Evolutionary conservation across 306 rosid genomes (phyloP).

Genomic region (Medicago arabica): DNA sequence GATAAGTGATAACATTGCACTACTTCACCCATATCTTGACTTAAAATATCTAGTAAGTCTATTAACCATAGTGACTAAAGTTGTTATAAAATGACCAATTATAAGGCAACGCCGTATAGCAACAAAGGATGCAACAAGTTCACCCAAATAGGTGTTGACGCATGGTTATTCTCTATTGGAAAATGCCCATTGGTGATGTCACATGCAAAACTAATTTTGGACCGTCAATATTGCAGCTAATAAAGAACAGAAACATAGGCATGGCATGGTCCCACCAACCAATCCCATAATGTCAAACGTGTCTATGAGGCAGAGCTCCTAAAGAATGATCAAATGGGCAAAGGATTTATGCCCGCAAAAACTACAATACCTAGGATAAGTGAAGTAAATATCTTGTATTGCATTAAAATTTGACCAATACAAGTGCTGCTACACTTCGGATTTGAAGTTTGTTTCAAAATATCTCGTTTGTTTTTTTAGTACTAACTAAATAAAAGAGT

Average conservation of each 20-base stretch:
- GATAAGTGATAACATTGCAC: background rate
- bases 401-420: background rate
- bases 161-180: too few relatives aligned
- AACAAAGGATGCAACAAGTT: background rate
- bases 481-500: too few relatives aligned
- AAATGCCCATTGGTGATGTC: slow-evolving; percentile 19
- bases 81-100: background rate
- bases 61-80: background rate
- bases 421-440: too few relatives aligned
- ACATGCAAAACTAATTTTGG: slow-evolving; percentile 12
- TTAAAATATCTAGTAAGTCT: background rate
- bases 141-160: slow-evolving; percentile 10
- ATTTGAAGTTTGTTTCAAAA: too few relatives aligned
- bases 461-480: too few relatives aligned
- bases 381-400: background rate
- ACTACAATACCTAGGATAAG: background rate
- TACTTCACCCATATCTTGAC: background rate
- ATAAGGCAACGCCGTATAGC: background rate
- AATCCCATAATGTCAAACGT: slow-evolving; percentile 11
- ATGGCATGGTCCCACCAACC: slow-evolving; percentile 20
- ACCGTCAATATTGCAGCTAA: slow-evolving; percentile 46
- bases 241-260: background rate
- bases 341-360: background rate
- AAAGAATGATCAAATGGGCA: background rate
- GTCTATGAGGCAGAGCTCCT: background rate